Conservation (phyloP, 352 stramenopile species). For the Aphanomyces astaci region DNA sequence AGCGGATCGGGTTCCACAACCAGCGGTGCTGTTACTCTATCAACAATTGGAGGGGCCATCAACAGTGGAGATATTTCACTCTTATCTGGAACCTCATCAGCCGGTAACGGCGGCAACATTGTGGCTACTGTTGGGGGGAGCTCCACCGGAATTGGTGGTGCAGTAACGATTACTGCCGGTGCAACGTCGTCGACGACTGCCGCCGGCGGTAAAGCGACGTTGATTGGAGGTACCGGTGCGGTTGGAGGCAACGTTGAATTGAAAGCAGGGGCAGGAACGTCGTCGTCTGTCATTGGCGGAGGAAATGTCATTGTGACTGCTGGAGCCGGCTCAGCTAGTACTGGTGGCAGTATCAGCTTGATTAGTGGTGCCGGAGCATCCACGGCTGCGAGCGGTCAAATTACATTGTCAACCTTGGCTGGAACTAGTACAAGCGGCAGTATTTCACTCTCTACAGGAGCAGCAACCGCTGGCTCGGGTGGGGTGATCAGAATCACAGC, state of each 20-base stretch:
- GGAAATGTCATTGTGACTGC: constrained; percentile 7
- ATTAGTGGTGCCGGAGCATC: constrained; percentile 18
- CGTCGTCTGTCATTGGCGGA: not conserved
- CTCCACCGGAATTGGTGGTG: constrained; percentile 30
- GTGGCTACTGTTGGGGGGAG: constrained; percentile 33
- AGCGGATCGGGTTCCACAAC: constrained; percentile 10
- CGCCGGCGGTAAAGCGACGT: not conserved
- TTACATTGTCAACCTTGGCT: constrained; percentile 30
- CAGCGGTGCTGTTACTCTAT: constrained; percentile 4
- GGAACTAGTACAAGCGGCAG: constrained; percentile 29
- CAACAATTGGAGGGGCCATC: constrained; percentile 29
- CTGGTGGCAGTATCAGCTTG: constrained; percentile 9
- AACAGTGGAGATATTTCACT: constrained; percentile 34
- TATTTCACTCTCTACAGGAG: constrained; percentile 31
- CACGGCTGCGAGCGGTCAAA: constrained; percentile 26
- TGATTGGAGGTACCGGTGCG: not conserved
- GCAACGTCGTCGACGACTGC: not conserved
- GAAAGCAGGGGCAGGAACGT: not conserved
- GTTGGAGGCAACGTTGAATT: constrained; percentile 5
- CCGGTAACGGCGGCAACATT: constrained; percentile 35
- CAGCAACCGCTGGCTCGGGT: constrained; percentile 27
- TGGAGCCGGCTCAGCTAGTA: not conserved
- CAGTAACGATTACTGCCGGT: constrained; percentile 27
- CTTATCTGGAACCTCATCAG: constrained; percentile 26
- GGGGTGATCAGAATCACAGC: constrained; percentile 26